Percentiles rank a stretch among this genome's conserved stretches.
Evolutionary conservation across 23 red algal genomes (phyloP).

Genomic region (Gracilaria domingensis): DNA sequence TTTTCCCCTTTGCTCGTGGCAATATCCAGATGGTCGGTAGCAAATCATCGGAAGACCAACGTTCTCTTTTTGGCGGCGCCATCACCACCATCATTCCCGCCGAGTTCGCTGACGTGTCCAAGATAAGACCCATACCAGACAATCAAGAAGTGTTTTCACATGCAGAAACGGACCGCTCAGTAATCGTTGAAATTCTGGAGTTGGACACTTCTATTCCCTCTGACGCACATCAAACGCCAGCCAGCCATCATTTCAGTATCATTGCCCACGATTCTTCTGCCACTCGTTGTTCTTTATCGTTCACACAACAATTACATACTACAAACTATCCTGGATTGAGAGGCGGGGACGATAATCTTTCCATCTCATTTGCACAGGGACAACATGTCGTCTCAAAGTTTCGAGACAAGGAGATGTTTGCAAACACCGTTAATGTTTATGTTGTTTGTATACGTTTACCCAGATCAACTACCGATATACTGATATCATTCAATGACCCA

Average conservation of each 20-base stretch:
- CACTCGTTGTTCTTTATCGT: background rate
- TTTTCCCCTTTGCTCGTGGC: background rate
- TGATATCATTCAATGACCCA: slow-evolving; percentile 76
- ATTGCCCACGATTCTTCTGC: slow-evolving; percentile 60
- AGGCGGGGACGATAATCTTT: slow-evolving; percentile 13
- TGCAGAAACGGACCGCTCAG: slow-evolving; percentile 49
- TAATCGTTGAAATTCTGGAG: slow-evolving; percentile 77
- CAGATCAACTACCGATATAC: slow-evolving; percentile 59
- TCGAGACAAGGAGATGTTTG: slow-evolving; percentile 17
- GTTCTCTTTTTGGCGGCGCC: slow-evolving; percentile 78
- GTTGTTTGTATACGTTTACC: slow-evolving; percentile 76
- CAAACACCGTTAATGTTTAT: slow-evolving; percentile 63
- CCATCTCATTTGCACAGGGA: slow-evolving; percentile 59
- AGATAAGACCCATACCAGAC: slow-evolving; percentile 69
- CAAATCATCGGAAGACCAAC: background rate
- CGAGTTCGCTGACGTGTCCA: slow-evolving; percentile 64
- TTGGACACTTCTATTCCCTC: background rate
- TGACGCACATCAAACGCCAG: slow-evolving; percentile 1
- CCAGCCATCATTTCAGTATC: slow-evolving; percentile 53
- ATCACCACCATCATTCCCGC: slow-evolving; percentile 60
- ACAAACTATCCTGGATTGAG: background rate
- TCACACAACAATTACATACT: background rate
- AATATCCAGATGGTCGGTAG: background rate
- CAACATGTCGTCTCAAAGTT: slow-evolving; percentile 77
- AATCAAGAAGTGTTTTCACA: slow-evolving; percentile 81